Evolutionary conservation across 2,329 filamentous ascomycete species (phyloP), one percentile per base, ranked within the genome.

Genomic region (Plectosphaerella sp.): DNA sequence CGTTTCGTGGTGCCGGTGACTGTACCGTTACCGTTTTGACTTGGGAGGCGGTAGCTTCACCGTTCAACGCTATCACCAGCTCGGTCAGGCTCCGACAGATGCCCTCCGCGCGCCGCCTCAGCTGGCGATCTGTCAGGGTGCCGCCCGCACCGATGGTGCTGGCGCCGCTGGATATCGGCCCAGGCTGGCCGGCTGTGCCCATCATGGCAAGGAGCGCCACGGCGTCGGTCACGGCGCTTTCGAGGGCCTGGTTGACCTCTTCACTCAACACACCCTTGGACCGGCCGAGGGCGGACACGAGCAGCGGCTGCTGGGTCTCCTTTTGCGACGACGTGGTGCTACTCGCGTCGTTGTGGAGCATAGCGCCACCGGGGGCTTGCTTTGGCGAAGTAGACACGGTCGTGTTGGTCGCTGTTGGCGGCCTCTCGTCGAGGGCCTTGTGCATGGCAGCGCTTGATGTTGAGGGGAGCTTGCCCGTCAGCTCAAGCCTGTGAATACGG

Each of bases 61-160:
- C 88, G 28, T 86, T 85, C 50, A 99, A 74, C 1, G 91, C 89
- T 52, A 99, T 81, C 64, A 91, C 96, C 7, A 99, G 77, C 68
- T 99, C 94, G 0, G 93, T 97, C 58, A 99, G 73, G 63, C 89
- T 94, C 50, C 93, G 87, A 67, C 94, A 97, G 65, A 99, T 84
- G 63, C 88, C 91, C 65, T 99, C 93, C 25, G 91, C 90, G 69
- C 96, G 97, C 56, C 93, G 84, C 47, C 91, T 84, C 15, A 96
- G 77, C 65, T 96, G 90, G 48, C 94, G 84, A 65, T 99, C 93
- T 1, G 89, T 86, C 11, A 85, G 71, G 1, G 75, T 75, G 12
- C 72, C 68, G 48, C 71, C 69, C 35, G 73, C 70, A 28, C 86
- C 82, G 53, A 86, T 80, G 48, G 79, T 75, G 61, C 85, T 86